These are phyloP conservation scores for Solanum ahanhuiri DNA, from an alignment of 257 asterid species.

Conservation along the genomic window DNA sequence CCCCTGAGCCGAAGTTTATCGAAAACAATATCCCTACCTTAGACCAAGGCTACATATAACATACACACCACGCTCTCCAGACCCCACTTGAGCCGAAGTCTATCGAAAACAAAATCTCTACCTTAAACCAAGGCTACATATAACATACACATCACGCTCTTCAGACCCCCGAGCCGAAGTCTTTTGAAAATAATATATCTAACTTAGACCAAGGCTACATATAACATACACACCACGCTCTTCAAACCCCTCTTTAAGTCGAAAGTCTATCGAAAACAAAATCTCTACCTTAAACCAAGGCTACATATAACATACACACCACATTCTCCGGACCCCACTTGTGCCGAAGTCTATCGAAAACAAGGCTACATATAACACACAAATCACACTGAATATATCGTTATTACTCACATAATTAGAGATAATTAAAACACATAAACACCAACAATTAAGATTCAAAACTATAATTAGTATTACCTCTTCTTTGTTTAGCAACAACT, in stretches of 20 bases:
- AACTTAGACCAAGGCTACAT: too few relatives aligned
- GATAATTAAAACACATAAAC: not conserved
- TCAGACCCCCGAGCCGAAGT: too few relatives aligned
- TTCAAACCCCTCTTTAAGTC: too few relatives aligned
- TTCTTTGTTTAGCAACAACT: conserved; percentile 39
- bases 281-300: not conserved
- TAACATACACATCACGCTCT: too few relatives aligned
- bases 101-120: not conserved
- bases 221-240: too few relatives aligned
- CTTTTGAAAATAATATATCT: accelerated
- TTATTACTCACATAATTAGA: not conserved
- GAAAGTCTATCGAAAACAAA: not conserved
- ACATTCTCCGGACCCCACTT: not conserved
- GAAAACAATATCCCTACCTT: too few relatives aligned
- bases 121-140: not conserved
- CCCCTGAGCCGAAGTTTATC: too few relatives aligned
- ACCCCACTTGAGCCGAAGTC: not conserved
- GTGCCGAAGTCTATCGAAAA: not conserved
- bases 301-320: not conserved
- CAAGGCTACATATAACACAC: too few relatives aligned
- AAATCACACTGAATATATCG: not conserved
- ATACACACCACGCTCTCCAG: too few relatives aligned
- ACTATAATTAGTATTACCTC: conserved; percentile 33
- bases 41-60: too few relatives aligned
- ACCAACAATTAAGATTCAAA: not conserved